A percentile compares a stretch with the other conserved stretches of the same genome.
These are phyloP conservation scores for Plasmodium vinckei DNA, from an alignment of 169 alveolate genomes.

Conservation along the genomic window DNA sequence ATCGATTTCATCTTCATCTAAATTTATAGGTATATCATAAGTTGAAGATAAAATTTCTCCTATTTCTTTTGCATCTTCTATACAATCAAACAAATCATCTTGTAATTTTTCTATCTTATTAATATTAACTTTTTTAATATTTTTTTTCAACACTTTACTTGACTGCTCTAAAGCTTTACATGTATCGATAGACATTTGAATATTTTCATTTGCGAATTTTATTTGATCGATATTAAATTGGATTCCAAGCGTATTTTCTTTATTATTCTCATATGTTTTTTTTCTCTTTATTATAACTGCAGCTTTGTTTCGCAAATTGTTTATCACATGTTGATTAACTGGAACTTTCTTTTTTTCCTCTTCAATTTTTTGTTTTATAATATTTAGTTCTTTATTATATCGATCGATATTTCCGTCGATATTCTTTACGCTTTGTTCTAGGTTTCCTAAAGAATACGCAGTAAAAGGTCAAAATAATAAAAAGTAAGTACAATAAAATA, in stretches of 20 bases:
- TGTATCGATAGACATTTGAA: slow-evolving; percentile 72
- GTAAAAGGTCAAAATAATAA: not conserved
- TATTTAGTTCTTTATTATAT: slow-evolving; percentile 68
- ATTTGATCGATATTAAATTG: slow-evolving; percentile 76
- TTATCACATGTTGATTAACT: slow-evolving; percentile 44
- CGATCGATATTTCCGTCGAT: slow-evolving; percentile 62
- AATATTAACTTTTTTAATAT: slow-evolving; percentile 73
- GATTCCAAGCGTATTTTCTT: slow-evolving; percentile 73
- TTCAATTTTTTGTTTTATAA: slow-evolving; percentile 73
- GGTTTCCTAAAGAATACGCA: slow-evolving; percentile 12
- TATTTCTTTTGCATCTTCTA: slow-evolving; percentile 74
- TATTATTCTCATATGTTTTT: slow-evolving; percentile 62
- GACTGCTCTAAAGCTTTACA: slow-evolving; percentile 58
- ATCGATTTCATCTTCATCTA: slow-evolving; percentile 74
- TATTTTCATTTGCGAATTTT: slow-evolving; percentile 73
- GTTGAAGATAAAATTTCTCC: slow-evolving; percentile 56
- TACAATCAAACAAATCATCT: slow-evolving; percentile 69
- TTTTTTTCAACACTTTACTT: slow-evolving; percentile 68
- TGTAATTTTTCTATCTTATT: slow-evolving; percentile 74
- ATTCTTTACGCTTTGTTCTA: slow-evolving; percentile 58
- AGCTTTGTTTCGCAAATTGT: slow-evolving; percentile 67
- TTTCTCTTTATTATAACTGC: slow-evolving; percentile 51
- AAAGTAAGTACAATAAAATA: not conserved
- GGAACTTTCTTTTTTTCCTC: slow-evolving; percentile 72
- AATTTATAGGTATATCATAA: slow-evolving; percentile 53